Evolutionary conservation across 352 stramenopile species (phyloP).

Genomic region (Phytophthora aleatoria): DNA sequence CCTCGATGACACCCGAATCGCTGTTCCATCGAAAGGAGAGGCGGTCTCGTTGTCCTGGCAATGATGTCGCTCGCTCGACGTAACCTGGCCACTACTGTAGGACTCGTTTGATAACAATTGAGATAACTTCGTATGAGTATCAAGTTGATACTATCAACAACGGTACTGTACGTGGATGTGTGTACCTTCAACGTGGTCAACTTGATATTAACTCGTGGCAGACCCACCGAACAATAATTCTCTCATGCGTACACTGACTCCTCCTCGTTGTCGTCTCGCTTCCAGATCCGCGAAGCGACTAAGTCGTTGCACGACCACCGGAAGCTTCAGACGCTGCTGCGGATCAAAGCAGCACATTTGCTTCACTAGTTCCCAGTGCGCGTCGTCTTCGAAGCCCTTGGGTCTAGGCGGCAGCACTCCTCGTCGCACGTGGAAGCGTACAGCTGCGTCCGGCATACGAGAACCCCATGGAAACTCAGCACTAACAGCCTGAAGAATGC

Average conservation of each 20-base stretch:
- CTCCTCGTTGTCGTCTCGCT: slow-evolving; percentile 25
- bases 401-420: slow-evolving; percentile 29
- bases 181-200: neutral
- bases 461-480: slow-evolving; percentile 34
- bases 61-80: slow-evolving; percentile 16
- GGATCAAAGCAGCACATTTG: slow-evolving; percentile 45
- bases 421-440: slow-evolving; percentile 36
- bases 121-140: neutral
- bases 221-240: slow-evolving; percentile 32
- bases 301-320: slow-evolving; percentile 39
- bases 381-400: slow-evolving; percentile 30
- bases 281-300: slow-evolving; percentile 36
- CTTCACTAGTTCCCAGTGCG: slow-evolving; percentile 31
- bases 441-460: slow-evolving; percentile 33
- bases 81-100: neutral
- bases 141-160: neutral
- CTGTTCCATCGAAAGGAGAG: slow-evolving; percentile 14
- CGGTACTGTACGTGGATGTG: too few relatives aligned
- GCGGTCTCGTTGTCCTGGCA: slow-evolving; percentile 15
- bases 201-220: slow-evolving; percentile 18
- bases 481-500: slow-evolving; percentile 34
- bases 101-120: slow-evolving; percentile 1
- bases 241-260: slow-evolving; percentile 22
- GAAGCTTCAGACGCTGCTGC: slow-evolving; percentile 33
- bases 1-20: neutral